phyloP scores from a whole-genome alignment of 108 stramenopile species.

The Schizochytrium sp. region DNA sequence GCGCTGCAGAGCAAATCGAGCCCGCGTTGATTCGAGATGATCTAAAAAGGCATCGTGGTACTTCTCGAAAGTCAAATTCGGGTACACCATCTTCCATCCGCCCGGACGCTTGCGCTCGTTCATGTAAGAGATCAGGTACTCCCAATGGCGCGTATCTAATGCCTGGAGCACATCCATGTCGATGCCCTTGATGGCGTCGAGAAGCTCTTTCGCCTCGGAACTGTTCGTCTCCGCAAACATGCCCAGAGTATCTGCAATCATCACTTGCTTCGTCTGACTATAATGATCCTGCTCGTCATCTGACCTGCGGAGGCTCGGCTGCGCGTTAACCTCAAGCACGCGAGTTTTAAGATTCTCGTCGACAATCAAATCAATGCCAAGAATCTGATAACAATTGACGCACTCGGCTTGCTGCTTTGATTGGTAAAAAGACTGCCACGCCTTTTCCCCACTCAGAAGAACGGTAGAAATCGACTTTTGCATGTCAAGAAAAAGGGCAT shows the following conservation, averaged over 20 bases:
- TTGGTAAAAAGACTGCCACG: neutral
- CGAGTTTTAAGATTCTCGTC: neutral
- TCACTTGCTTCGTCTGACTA: neutral
- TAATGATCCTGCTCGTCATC: neutral
- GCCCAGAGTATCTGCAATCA: neutral
- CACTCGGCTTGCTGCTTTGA: neutral
- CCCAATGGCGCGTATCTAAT: neutral
- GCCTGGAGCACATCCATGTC: neutral
- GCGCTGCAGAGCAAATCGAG: neutral
- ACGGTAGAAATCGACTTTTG: neutral
- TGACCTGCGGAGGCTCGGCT: neutral
- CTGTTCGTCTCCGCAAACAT: neutral
- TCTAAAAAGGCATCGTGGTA: neutral
- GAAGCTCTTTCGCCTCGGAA: neutral
- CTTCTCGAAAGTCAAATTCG: neutral
- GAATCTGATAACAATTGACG: neutral
- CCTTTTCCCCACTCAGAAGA: neutral
- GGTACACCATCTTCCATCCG: neutral
- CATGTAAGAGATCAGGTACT: neutral
- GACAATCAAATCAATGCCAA: neutral
- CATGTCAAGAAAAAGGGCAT: neutral
- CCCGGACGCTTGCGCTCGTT: neutral
- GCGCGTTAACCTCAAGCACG: conserved; percentile 1
- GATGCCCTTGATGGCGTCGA: neutral
- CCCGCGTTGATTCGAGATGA: neutral